These are phyloP conservation scores for Calonectria pseudoreteaudii DNA, from an alignment of 2,329 filamentous ascomycete species.

Conservation along the genomic window DNA sequence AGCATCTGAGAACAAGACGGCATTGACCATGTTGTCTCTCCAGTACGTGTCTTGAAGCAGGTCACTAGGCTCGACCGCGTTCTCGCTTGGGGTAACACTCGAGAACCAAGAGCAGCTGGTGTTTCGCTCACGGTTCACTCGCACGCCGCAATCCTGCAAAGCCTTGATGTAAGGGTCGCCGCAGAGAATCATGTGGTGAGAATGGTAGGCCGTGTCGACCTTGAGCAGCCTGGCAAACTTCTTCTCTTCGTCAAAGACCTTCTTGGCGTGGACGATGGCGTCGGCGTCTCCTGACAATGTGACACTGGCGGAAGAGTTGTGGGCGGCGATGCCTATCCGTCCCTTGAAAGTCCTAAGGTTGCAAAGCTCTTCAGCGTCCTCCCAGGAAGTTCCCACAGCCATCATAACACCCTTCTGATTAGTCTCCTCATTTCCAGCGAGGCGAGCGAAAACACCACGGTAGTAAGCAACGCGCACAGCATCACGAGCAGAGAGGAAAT, in stretches of 20 bases:
- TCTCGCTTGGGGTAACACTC: constrained; percentile 44
- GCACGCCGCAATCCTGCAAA: constrained; percentile 2
- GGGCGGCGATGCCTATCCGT: constrained; percentile 39
- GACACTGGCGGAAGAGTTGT: constrained; percentile 36
- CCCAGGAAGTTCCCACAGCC: constrained; percentile 36
- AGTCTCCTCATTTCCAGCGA: neutral
- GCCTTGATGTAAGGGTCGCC: constrained; percentile 28
- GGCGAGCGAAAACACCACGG: constrained; percentile 14
- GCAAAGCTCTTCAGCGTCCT: constrained; percentile 28
- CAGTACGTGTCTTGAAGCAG: constrained; percentile 33
- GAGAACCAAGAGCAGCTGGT: constrained; percentile 31
- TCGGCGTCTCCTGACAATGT: constrained; percentile 48
- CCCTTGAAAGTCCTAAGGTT: constrained; percentile 25
- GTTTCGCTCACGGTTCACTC: neutral
- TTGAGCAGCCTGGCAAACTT: constrained; percentile 46
- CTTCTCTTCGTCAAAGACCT: constrained; percentile 25
- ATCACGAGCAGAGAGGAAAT: constrained; percentile 33
- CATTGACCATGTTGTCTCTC: constrained; percentile 39
- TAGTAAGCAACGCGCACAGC: constrained; percentile 21
- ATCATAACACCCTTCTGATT: constrained; percentile 31
- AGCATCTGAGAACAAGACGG: constrained; percentile 39
- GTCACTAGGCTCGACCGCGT: neutral
- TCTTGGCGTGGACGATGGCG: constrained; percentile 39
- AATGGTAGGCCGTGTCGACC: constrained; percentile 63
- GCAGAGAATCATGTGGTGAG: constrained; percentile 56